These are phyloP conservation scores for Cucumis melo DNA, from an alignment of 306 rosid species.

Conservation along the genomic window DNA sequence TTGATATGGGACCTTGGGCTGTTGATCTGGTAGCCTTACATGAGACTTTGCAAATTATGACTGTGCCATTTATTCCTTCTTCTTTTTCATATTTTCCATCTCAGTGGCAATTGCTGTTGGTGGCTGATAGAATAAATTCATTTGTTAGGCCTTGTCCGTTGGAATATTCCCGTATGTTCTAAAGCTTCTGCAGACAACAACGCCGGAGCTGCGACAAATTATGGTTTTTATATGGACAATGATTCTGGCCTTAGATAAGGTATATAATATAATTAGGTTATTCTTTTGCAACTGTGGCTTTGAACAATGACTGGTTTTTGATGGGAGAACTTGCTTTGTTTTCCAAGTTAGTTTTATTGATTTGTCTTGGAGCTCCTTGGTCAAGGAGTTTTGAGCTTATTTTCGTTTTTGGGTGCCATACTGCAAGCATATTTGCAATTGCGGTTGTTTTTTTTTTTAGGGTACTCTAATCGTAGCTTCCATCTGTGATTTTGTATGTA, in stretches of 20 bases:
- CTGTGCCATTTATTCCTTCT: background rate
- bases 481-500: background rate
- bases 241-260: constrained; percentile 98
- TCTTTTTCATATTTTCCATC: background rate
- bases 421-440: background rate
- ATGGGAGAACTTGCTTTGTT: background rate
- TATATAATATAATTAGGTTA: constrained; percentile 7
- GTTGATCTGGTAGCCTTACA: constrained; percentile 68
- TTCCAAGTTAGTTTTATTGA: background rate
- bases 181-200: constrained; percentile 87
- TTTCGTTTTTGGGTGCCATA: background rate
- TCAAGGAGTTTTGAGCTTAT: background rate
- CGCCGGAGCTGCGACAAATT: constrained; percentile 86
- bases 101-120: background rate
- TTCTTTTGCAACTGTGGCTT: constrained; percentile 1
- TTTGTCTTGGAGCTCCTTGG: background rate
- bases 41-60: background rate
- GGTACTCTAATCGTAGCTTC: background rate
- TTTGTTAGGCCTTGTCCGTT: constrained; percentile 71
- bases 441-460: background rate
- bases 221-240: constrained; percentile 98
- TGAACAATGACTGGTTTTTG: background rate
- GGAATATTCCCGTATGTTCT: constrained; percentile 97
- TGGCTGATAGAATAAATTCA: constrained; percentile 5
- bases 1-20: constrained; percentile 99